A percentile compares a stretch with the other conserved stretches of the same genome.
Evolutionary conservation across 192 early-diverging fungal species (phyloP).

Genomic region (Coemansia sp.): DNA sequence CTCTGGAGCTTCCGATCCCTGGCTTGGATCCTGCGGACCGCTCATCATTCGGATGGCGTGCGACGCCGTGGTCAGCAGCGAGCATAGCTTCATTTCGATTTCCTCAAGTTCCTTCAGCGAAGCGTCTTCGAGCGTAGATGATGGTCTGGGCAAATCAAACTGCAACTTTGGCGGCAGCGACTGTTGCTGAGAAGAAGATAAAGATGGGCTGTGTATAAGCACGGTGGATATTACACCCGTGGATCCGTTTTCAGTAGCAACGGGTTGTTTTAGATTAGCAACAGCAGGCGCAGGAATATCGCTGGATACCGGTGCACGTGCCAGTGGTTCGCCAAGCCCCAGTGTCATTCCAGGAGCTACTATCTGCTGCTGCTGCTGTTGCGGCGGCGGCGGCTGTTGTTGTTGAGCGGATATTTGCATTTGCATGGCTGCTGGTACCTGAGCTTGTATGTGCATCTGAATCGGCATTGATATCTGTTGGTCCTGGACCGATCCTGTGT

Average conservation of each 20-base stretch:
- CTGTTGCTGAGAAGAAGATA: neutral
- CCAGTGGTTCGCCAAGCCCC: conserved; percentile 1
- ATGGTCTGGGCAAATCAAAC: conserved; percentile 10
- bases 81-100: conserved; percentile 38
- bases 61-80: conserved; percentile 33
- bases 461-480: neutral
- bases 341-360: neutral
- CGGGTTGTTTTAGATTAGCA: neutral
- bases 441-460: no score
- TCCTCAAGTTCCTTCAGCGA: conserved; percentile 34
- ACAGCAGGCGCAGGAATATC: neutral
- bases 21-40: conserved; percentile 12
- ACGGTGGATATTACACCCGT: conserved; percentile 38
- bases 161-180: conserved; percentile 5
- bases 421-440: neutral
- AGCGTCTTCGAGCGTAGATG: neutral
- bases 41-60: conserved; percentile 33
- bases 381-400: no score
- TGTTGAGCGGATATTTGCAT: neutral
- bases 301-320: neutral
- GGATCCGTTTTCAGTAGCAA: conserved; percentile 9
- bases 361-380: neutral
- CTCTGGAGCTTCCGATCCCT: conserved; percentile 10
- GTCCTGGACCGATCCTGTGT: neutral
- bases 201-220: conserved; percentile 6